Percentiles rank a stretch among this genome's conserved stretches.
Conservation (phyloP, 371 early-diverging fungal species). For the Mortierella sp. region DNA sequence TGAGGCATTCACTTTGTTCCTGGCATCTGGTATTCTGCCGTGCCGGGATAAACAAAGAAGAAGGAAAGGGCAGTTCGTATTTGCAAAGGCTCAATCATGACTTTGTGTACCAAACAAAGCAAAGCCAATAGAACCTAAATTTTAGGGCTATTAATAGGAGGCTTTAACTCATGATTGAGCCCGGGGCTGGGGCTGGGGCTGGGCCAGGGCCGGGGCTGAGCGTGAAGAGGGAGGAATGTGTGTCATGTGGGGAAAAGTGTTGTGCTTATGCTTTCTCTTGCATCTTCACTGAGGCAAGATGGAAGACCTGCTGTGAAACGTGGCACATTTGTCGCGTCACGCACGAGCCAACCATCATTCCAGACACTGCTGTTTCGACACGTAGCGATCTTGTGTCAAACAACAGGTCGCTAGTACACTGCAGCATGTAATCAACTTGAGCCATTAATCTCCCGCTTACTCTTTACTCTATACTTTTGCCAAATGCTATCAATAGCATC, state of each 20-base stretch:
- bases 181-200: not conserved
- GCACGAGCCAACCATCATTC: no score
- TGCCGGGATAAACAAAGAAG: not conserved
- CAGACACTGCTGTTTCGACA: no score
- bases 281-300: not conserved
- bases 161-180: not conserved
- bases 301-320: not conserved
- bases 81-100: not conserved
- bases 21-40: not conserved
- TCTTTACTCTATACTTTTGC: not conserved
- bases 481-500: constrained; percentile 6
- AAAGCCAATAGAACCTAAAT: not conserved
- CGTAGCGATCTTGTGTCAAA: no score
- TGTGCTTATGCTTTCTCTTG: not conserved
- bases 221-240: not conserved
- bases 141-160: not conserved
- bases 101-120: not conserved
- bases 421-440: not conserved
- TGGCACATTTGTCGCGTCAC: not conserved
- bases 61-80: not conserved
- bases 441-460: not conserved
- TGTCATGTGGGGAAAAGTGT: not conserved
- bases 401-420: not conserved
- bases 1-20: constrained; percentile 3
- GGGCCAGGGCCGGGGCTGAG: no score